Conservation (phyloP, 768 basidiomycete species). For the Tremella fuciformis region DNA sequence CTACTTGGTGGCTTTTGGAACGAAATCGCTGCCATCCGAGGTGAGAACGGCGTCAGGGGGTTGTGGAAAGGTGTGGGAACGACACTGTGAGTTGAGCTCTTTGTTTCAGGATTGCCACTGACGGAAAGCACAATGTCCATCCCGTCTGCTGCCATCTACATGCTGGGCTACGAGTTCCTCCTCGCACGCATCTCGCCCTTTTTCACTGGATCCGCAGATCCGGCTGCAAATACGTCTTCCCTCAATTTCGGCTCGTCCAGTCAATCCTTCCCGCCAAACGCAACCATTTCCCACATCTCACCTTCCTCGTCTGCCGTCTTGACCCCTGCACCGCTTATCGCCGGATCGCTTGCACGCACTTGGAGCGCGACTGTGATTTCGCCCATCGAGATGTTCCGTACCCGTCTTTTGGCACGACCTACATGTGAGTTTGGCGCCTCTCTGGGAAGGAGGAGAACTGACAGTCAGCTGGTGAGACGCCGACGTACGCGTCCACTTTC, state of each 20-base stretch:
- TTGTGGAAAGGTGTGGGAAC: constrained; percentile 96
- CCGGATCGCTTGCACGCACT: constrained; percentile 79
- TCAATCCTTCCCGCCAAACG: background rate
- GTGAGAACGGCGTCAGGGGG: constrained; percentile 74
- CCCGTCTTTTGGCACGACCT: constrained; percentile 47
- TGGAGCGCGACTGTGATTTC: constrained; percentile 62
- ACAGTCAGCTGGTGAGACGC: constrained; percentile 29
- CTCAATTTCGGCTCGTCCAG: constrained; percentile 16
- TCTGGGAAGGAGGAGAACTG: background rate
- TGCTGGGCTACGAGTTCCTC: constrained; percentile 91
- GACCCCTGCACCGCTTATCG: constrained; percentile 66
- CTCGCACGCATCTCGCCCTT: constrained; percentile 35
- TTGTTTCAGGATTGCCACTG: background rate
- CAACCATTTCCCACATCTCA: background rate
- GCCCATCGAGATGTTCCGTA: constrained; percentile 51
- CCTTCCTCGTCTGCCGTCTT: constrained; percentile 40
- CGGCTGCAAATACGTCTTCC: constrained; percentile 28
- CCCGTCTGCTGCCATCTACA: constrained; percentile 87
- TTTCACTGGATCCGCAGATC: constrained; percentile 34
- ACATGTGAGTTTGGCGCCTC: constrained; percentile 18
- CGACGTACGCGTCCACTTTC: constrained; percentile 46
- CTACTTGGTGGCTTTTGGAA: constrained; percentile 77
- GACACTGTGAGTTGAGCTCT: constrained; percentile 63
- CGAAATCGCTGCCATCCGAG: constrained; percentile 61
- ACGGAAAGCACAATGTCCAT: constrained; percentile 73